Conservation (phyloP, 257 asterid genomes). For the Nicotiana obtusifolia region DNA sequence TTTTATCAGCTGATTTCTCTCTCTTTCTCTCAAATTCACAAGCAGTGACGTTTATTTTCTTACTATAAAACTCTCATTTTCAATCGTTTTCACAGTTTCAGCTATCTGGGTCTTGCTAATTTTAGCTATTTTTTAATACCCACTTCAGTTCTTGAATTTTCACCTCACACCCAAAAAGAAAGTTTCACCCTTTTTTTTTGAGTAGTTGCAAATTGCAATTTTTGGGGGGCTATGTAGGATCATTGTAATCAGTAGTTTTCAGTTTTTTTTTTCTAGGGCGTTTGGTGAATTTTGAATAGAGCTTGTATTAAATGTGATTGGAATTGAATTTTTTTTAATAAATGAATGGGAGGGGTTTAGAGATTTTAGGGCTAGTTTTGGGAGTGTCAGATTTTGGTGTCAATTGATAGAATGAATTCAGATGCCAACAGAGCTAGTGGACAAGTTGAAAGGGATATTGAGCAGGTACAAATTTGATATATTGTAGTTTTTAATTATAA, state of each 20-base stretch:
- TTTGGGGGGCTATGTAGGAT: background rate
- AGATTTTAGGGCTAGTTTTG: conserved; percentile 36
- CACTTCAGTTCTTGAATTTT: background rate
- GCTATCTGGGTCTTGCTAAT: background rate
- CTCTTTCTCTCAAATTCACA: background rate
- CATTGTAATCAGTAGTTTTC: background rate
- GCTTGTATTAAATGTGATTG: background rate
- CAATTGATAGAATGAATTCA: conserved; percentile 63
- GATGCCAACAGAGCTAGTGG: conserved; percentile 63
- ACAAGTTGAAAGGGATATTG: conserved; percentile 66
- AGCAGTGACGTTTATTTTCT: background rate
- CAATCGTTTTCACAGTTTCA: conserved; percentile 6
- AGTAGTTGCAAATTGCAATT: background rate
- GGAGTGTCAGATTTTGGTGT: conserved; percentile 31
- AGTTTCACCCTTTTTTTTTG: background rate
- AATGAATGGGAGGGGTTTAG: conserved; percentile 6
- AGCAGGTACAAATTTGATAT: conserved; percentile 38
- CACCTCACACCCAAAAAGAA: background rate
- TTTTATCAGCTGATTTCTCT: background rate
- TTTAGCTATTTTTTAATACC: background rate
- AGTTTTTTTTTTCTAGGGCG: background rate
- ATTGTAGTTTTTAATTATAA: too few species aligned
- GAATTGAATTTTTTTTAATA: background rate
- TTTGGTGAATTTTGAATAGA: background rate
- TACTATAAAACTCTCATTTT: background rate